Base-by-base conservation (phyloP, 1,284 basidiomycete species). In the Irpex sp. region DNA sequence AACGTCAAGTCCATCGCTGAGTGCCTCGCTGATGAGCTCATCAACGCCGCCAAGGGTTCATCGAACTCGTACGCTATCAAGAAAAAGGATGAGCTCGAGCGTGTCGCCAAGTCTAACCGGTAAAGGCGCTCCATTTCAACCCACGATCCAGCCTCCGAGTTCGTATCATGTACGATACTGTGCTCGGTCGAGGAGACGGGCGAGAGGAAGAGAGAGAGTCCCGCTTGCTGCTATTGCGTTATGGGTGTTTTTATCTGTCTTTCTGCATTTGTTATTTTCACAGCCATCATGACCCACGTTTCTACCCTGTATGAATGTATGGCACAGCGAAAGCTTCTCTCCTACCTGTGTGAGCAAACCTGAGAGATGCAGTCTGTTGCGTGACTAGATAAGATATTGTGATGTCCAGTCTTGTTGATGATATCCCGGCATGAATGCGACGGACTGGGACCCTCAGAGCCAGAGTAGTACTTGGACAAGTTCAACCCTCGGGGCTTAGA, bases 21-120 rank as follows among this genome's bases (percentile, higher is more conserved):
- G 84, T 98, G 97, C 83, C 88, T 99, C 66, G 97, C 97, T 69
- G 97, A 99, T 78, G 97, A 99, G 82, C 92, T 99, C 74, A 98
- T 99, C 88, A 99, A 99, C 82, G 97, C 97, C 66, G 97, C 97
- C 74, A 99, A 99, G 87, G 97, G 97, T 70, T 99, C 97, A 65
- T 98, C 96, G 75, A 99, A 99, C 92, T 98, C 97, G 67, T 99
- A 98, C 79, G 97, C 97, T 71, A 99, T 99, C 88, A 97, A 97
- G 91, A 93, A 92, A 91, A 93, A 93, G 81, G 93, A 95, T 79
- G 94, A 96, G 82, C 89, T 98, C 72, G 97, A 98, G 87, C 97
- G 97, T 87, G 97, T 99, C 67, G 97, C 97, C 85, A 98, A 97
- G 85, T 96, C 94, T 81, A 98, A 98, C 86, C 94, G 97, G 87